Evolutionary conservation across 805 yeast genomes (phyloP), one percentile per base, ranked within the genome.

Genomic region (Yarrowia hollandica): DNA sequence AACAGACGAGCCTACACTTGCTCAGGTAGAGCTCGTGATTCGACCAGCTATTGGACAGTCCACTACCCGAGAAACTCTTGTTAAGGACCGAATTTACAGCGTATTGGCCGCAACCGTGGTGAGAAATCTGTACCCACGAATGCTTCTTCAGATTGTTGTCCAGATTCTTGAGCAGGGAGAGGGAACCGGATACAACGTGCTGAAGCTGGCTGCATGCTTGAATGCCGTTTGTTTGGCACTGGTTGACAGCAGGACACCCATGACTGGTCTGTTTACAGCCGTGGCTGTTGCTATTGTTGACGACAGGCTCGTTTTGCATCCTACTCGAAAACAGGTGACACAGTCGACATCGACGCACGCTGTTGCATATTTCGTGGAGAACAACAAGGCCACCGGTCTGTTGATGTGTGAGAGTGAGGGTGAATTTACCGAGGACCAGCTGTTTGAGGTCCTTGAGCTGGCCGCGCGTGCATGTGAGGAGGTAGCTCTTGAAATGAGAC

Each of bases 1-100:
- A 65, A 96, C 90, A 68, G 98, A 92, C 69, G 71, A 84, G 30
- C 96, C 97, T 10, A 84, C 87, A 14, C 75, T 78, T 42, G 85
- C 92, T 14, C 83, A 88, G 15, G 70, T 94, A 15, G 97, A 90
- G 70, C 79, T 94, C 7, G 80, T 82, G 18, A 83, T 91, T 2
- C 76, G 90, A 35, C 97, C 98, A 0, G 82, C 86, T 19, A 74
- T 77, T 12, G 98, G 97, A 1, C 78, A 85, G 1, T 79, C 95
- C 6, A 78, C 79, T 2, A 77, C 92, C 0, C 74, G 96, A 64
- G 98, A 94, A 66, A 83, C 85, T 61, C 72, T 83, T 2, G 65
- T 94, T 34, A 96, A 88, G 67, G 90, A 86, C 65, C 82, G 85
- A 62, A 66, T 94, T 15, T 77, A 84, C 48, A 72, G 82, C 4